These are phyloP conservation scores for Sphenostylis stenocarpa DNA, from an alignment of 306 rosid species.

Conservation along the genomic window DNA sequence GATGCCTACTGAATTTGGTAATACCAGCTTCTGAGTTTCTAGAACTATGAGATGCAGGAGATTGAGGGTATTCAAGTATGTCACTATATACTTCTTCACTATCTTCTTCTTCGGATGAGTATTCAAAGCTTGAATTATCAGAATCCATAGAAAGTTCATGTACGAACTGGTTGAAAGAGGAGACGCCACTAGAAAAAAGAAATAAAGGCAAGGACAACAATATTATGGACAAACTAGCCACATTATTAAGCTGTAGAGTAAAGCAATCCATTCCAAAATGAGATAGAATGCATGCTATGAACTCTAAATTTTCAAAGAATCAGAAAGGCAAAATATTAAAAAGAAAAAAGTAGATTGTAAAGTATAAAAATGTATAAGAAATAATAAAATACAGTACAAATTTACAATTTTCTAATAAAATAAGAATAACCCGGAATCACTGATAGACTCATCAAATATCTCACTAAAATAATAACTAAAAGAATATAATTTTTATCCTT, in stretches of 20 bases:
- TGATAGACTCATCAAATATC: not conserved
- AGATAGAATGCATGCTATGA: not conserved
- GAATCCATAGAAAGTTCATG: constrained; percentile 90
- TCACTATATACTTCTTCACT: constrained; percentile 51
- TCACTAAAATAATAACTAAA: not conserved
- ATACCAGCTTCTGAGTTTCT: constrained; percentile 54
- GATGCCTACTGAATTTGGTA: constrained; percentile 39
- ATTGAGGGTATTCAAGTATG: constrained; percentile 47
- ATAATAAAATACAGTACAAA: not conserved
- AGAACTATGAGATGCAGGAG: constrained; percentile 71
- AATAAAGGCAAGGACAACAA: constrained; percentile 27
- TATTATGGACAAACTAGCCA: constrained; percentile 19
- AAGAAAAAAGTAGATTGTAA: not conserved
- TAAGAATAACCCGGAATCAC: not conserved
- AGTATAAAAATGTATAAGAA: not conserved
- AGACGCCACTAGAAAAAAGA: constrained; percentile 66
- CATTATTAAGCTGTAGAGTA: not conserved
- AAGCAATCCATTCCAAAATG: not conserved
- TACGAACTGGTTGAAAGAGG: constrained; percentile 85
- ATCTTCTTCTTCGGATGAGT: constrained; percentile 71
- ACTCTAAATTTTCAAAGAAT: not conserved
- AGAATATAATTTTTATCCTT: not conserved
- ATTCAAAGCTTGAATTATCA: constrained; percentile 64
- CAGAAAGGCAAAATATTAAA: not conserved
- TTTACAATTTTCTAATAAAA: not conserved